Conservation (phyloP, 2,329 filamentous ascomycete genomes). For the Furcasterigmium furcatum region DNA sequence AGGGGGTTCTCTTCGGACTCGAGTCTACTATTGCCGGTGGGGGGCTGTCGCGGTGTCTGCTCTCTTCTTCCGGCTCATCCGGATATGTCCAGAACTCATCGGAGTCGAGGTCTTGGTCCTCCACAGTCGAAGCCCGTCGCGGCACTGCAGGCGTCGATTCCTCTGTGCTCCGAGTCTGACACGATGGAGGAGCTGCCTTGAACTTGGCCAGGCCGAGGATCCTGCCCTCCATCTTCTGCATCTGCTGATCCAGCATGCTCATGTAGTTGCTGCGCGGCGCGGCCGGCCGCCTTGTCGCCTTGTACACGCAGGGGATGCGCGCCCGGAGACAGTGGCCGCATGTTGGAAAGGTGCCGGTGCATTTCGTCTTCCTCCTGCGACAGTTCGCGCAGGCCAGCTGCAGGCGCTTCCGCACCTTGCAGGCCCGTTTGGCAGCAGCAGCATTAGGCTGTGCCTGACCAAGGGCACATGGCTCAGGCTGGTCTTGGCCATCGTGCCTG, state of each 20-base stretch:
- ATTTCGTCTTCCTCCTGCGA: slow-evolving; percentile 93
- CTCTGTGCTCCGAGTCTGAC: slow-evolving; percentile 70
- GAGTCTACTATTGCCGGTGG: slow-evolving; percentile 57
- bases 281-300: slow-evolving; percentile 90
- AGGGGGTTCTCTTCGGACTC: slow-evolving; percentile 75
- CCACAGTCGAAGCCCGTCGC: slow-evolving; percentile 77
- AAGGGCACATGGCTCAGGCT: no score
- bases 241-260: slow-evolving; percentile 94
- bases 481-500: no score
- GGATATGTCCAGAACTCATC: slow-evolving; percentile 44
- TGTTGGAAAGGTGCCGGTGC: slow-evolving; percentile 93
- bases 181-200: no score
- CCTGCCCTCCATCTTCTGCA: slow-evolving; percentile 96
- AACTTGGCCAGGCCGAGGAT: slow-evolving; percentile 52
- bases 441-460: no score
- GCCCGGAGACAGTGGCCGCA: slow-evolving; percentile 95
- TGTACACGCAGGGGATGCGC: slow-evolving; percentile 94
- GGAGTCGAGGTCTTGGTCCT: slow-evolving; percentile 53
- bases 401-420: slow-evolving; percentile 90
- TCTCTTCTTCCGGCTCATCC: slow-evolving; percentile 44
- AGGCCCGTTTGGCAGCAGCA: slow-evolving; percentile 60
- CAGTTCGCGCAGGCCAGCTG: slow-evolving; percentile 95
- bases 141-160: slow-evolving; percentile 85
- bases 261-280: slow-evolving; percentile 98
- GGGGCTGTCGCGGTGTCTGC: slow-evolving; percentile 49